These are phyloP conservation scores for Lactarius hatsudake DNA, from an alignment of 768 basidiomycete species.

Conservation along the genomic window DNA sequence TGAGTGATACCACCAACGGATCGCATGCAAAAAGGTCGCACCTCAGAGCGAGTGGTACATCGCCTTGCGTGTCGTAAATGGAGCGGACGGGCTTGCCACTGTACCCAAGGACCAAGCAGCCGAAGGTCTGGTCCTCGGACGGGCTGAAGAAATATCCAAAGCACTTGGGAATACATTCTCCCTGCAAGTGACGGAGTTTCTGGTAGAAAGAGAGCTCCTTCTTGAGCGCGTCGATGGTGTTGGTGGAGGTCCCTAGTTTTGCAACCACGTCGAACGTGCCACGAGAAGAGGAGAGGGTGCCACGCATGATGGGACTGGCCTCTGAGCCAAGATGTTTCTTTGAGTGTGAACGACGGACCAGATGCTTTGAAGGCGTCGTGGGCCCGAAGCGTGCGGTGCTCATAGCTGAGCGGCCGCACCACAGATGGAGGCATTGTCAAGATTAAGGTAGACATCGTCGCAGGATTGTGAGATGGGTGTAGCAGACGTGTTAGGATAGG, in stretches of 20 bases:
- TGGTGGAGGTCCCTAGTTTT: slow-evolving; percentile 7
- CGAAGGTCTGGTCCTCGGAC: slow-evolving; percentile 6
- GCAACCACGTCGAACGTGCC: slow-evolving; percentile 17
- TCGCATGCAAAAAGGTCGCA: not conserved
- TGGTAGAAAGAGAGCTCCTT: slow-evolving; percentile 18
- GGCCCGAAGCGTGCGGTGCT: slow-evolving; percentile 19
- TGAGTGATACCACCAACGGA: not conserved
- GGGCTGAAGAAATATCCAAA: slow-evolving; percentile 16
- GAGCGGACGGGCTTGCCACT: slow-evolving; percentile 18
- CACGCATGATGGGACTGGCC: slow-evolving; percentile 19
- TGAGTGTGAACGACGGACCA: slow-evolving; percentile 12
- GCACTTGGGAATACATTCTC: slow-evolving; percentile 15
- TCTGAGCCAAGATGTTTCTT: slow-evolving; percentile 12
- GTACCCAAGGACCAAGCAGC: slow-evolving; percentile 16
- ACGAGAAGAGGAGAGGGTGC: slow-evolving; percentile 10
- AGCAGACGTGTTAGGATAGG: too few species aligned
- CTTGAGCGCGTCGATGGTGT: not conserved
- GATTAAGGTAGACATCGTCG: slow-evolving; percentile 13
- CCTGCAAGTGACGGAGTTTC: slow-evolving; percentile 13
- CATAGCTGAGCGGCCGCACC: slow-evolving; percentile 6
- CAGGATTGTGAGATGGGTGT: not conserved
- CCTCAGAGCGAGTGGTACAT: slow-evolving; percentile 13
- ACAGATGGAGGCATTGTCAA: slow-evolving; percentile 18
- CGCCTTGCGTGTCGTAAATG: slow-evolving; percentile 5
- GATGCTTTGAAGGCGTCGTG: slow-evolving; percentile 3